Evolutionary conservation across 139 green algal species (phyloP), one percentile per base, ranked within the genome.

Genomic region (Klebsormidium nitens): DNA sequence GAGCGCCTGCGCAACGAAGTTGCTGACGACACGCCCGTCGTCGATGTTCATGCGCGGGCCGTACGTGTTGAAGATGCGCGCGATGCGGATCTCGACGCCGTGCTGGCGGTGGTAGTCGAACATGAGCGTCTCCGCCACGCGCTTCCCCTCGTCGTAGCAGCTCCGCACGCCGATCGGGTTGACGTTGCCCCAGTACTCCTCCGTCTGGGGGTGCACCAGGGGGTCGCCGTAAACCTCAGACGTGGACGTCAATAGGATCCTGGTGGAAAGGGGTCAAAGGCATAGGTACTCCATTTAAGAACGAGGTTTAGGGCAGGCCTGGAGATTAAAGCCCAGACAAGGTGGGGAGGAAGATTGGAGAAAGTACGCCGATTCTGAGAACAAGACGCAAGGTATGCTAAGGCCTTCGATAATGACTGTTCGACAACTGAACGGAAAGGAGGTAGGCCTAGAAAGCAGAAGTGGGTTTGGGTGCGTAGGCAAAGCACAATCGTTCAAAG

Each of bases 21-120:
- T 99, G 81, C 83, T 92, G 26, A 99, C 95, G 3, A 99, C 95
- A 29, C 95, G 85, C 19, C 95, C 95, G 64, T 99, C 95, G 75
- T 99, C 95, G 58, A 99, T 86, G 2, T 95, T 91, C 95, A 99
- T 99, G 69, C 88, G 86, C 0, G 95, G 95, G 29, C 95, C 82
- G 34, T 85, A 85, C 0, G 95, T 99, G 89, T 99, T 99, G 89
- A 99, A 99, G 78, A 99, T 99, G 65, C 95, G 90, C 49, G 96
- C 89, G 47, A 99, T 95, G 52, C 93, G 92, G 19, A 96, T 87
- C 62, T 76, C 74, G 31, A 81, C 50, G 46, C 59, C 67, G 35
- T 77, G 74, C 39, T 77, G 56, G 31, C 74, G 66, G 72, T 95
- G 74, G 86, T 98, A 98, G 81, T 98, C 93, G 83, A 98, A 96